A percentile compares a stretch with the other conserved stretches of the same genome.
Evolutionary conservation across 1,284 basidiomycete species (phyloP).

Genomic region (Heterobasidion annosum): DNA sequence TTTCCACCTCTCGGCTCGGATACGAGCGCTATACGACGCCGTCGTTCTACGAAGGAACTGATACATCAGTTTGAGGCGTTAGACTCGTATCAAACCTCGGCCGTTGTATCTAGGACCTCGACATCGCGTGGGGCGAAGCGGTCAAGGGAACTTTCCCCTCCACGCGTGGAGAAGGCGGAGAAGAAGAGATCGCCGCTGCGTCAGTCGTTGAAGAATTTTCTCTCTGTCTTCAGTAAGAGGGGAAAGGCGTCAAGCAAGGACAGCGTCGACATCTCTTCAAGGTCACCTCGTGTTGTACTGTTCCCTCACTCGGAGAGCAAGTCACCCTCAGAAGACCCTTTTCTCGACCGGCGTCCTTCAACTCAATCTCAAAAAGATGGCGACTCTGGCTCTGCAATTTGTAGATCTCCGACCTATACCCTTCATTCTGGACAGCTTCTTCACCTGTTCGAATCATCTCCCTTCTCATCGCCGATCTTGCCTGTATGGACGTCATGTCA

Average conservation of each 20-base stretch:
- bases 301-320: background rate
- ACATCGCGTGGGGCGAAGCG: background rate
- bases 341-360: background rate
- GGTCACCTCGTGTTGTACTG: background rate
- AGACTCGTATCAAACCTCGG: background rate
- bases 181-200: slow-evolving; percentile 40
- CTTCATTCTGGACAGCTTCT: slow-evolving; percentile 33
- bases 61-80: slow-evolving; percentile 25
- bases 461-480: slow-evolving; percentile 15
- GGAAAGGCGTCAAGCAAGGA: slow-evolving; percentile 23
- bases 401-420: slow-evolving; percentile 20
- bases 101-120: too few relatives aligned
- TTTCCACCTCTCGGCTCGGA: background rate
- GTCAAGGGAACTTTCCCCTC: slow-evolving; percentile 6
- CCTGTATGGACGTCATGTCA: slow-evolving; percentile 48
- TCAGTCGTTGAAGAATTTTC: slow-evolving; percentile 55
- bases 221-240: slow-evolving; percentile 57
- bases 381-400: slow-evolving; percentile 12
- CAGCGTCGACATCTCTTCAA: slow-evolving; percentile 6
- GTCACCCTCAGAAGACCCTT: background rate
- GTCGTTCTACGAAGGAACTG: slow-evolving; percentile 25
- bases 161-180: slow-evolving; percentile 6
- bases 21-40: slow-evolving; percentile 4
- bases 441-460: slow-evolving; percentile 33
- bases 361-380: background rate